Conservation (phyloP, 2,329 filamentous ascomycete genomes). For the Aspergillus sp. region DNA sequence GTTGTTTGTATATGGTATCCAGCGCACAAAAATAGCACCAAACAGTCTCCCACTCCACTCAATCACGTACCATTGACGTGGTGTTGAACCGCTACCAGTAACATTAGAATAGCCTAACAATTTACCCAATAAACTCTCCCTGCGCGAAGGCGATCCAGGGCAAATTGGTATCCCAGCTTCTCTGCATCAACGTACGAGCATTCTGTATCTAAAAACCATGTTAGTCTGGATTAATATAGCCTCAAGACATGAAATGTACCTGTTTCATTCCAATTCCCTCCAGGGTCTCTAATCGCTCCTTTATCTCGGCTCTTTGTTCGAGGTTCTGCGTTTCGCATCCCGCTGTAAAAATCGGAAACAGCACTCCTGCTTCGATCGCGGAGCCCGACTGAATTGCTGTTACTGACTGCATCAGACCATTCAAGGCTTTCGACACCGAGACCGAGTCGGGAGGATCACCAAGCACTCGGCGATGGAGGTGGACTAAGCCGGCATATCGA, state of each 20-base stretch:
- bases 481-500: constrained; percentile 75
- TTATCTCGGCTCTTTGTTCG: constrained; percentile 58
- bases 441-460: constrained; percentile 57
- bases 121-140: constrained; percentile 41
- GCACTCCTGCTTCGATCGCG: constrained; percentile 69
- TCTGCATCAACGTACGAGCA: constrained; percentile 42
- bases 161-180: constrained; percentile 37
- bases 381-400: constrained; percentile 63
- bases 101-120: background rate
- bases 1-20: background rate
- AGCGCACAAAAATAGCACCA: background rate
- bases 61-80: background rate
- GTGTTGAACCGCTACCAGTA: background rate
- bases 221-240: background rate
- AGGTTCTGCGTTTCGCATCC: constrained; percentile 68
- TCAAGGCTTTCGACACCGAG: constrained; percentile 63
- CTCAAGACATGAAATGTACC: constrained; percentile 44
- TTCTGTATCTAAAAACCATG: constrained; percentile 34
- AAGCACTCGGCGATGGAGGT: constrained; percentile 72
- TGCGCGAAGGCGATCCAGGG: constrained; percentile 41
- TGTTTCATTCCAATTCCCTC: constrained; percentile 77
- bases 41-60: background rate
- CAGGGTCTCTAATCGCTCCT: constrained; percentile 65
- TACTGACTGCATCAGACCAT: constrained; percentile 63
- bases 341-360: constrained; percentile 82